These are phyloP conservation scores for Beauveria sp. DNA, from an alignment of 2,329 filamentous ascomycete genomes.

Conservation along the genomic window DNA sequence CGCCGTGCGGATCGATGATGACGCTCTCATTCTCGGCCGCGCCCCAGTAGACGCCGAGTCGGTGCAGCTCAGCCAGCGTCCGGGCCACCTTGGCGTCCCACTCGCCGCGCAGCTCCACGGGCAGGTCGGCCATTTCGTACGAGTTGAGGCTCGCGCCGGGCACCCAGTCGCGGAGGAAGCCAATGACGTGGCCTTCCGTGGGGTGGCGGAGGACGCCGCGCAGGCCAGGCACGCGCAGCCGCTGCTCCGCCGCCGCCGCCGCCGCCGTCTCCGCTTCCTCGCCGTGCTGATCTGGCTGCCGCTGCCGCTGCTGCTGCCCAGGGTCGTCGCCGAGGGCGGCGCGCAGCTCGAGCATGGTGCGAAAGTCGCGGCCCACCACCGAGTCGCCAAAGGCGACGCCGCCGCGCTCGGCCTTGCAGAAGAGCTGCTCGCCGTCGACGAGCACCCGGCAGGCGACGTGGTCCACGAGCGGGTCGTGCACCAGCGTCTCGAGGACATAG, in stretches of 20 bases:
- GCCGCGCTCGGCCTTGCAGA: slow-evolving; percentile 10
- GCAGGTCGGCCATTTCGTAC: neutral
- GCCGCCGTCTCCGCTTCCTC: too few relatives aligned
- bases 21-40: neutral
- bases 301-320: too few relatives aligned
- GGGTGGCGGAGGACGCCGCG: slow-evolving; percentile 7
- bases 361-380: slow-evolving; percentile 4
- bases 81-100: neutral
- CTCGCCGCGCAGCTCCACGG: neutral
- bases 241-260: neutral
- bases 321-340: neutral
- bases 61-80: neutral
- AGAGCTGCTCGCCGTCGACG: slow-evolving; percentile 4
- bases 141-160: neutral
- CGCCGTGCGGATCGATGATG: neutral
- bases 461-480: neutral
- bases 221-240: neutral
- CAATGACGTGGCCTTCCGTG: slow-evolving; percentile 5
- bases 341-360: slow-evolving; percentile 1
- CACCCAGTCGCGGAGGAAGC: slow-evolving; percentile 11
- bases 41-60: slow-evolving; percentile 2
- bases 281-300: too few relatives aligned
- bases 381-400: slow-evolving; percentile 9
- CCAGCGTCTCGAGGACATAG: slow-evolving; percentile 1
- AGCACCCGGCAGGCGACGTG: slow-evolving; percentile 6